phyloP scores from a whole-genome alignment of 805 yeast species.

The Candida sakaeoensis region DNA sequence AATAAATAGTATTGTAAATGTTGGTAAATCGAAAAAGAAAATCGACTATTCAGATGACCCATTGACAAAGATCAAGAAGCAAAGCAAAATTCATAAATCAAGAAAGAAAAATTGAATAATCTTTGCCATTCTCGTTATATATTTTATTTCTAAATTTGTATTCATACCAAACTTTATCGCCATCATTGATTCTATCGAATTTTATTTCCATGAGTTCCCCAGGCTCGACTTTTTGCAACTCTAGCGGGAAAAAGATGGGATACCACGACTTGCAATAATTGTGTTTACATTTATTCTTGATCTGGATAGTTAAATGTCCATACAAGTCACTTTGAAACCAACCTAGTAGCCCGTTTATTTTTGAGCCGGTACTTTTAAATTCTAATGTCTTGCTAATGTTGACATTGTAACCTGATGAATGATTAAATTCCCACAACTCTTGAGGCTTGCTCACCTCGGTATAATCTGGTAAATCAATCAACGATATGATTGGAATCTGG shows the following conservation, averaged over 20 bases:
- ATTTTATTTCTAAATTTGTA: constrained; percentile 20
- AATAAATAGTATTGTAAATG: constrained; percentile 21
- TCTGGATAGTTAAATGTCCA: constrained; percentile 53
- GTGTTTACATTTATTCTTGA: constrained; percentile 29
- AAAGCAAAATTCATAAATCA: constrained; percentile 1
- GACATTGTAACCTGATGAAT: constrained; percentile 32
- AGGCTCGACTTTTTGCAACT: constrained; percentile 7
- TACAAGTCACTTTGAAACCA: constrained; percentile 70
- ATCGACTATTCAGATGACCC: constrained; percentile 43
- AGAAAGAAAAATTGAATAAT: constrained; percentile 10
- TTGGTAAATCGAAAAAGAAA: constrained; percentile 14
- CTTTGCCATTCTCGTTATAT: constrained; percentile 18
- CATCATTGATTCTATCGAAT: constrained; percentile 11
- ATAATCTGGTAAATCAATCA: constrained; percentile 15
- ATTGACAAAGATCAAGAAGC: constrained; percentile 34
- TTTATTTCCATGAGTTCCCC: constrained; percentile 10
- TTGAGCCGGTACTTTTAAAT: constrained; percentile 1
- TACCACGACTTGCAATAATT: constrained; percentile 35
- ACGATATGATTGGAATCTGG: constrained; percentile 9
- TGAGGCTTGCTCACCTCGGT: constrained; percentile 33
- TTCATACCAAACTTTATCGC: constrained; percentile 20
- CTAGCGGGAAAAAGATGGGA: constrained; percentile 34
- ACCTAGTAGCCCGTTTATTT: constrained; percentile 71
- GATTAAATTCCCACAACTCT: constrained; percentile 60
- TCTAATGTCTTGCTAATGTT: constrained; percentile 1